phyloP scores from a whole-genome alignment of 108 stramenopile genomes.

The Schizochytrium sp. region DNA sequence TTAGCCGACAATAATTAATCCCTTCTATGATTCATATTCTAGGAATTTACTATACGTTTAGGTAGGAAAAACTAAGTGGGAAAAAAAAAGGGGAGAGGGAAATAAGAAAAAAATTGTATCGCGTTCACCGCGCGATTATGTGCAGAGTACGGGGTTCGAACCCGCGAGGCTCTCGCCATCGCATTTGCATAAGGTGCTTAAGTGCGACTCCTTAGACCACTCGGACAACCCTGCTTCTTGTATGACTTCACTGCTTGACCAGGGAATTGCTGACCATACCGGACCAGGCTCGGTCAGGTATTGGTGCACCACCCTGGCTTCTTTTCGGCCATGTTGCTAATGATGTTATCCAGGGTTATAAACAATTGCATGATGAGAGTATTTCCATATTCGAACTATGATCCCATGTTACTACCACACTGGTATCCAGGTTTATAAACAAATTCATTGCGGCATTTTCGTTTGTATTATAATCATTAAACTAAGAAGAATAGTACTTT shows the following conservation, averaged over 20 bases:
- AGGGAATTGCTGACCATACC: background rate
- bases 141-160: constrained; percentile 56
- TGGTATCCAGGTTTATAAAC: no score
- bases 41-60: no score
- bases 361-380: no score
- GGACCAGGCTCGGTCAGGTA: background rate
- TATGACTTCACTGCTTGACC: background rate
- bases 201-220: constrained; percentile 56
- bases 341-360: no score
- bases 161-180: constrained; percentile 56
- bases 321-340: background rate
- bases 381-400: no score
- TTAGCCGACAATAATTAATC: no score
- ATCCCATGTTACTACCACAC: no score
- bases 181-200: constrained; percentile 40
- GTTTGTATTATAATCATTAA: background rate
- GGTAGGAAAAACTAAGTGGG: background rate
- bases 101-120: background rate
- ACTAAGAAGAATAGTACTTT: background rate
- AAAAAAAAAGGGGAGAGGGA: background rate
- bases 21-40: no score
- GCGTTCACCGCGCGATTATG: background rate
- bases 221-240: constrained; percentile 29
- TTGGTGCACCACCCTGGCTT: background rate
- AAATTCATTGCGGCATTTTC: background rate